Conservation (phyloP, 2,329 filamentous ascomycete genomes). For the Penicillium sp. region DNA sequence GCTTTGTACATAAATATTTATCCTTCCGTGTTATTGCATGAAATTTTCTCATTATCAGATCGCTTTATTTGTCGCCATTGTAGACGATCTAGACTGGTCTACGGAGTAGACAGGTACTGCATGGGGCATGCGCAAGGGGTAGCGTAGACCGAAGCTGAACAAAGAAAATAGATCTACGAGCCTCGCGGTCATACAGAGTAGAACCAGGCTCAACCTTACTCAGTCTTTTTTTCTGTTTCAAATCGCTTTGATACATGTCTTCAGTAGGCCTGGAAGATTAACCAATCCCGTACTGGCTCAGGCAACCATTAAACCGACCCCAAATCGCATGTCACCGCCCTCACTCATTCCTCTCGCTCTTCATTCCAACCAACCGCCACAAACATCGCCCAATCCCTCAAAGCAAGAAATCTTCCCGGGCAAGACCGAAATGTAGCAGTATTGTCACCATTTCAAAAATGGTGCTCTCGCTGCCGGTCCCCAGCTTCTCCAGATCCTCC, state of each 20-base stretch:
- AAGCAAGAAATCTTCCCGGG: neutral
- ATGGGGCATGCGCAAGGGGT: neutral
- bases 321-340: slow-evolving; percentile 7
- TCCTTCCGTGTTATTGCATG: neutral
- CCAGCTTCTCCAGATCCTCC: slow-evolving; percentile 36
- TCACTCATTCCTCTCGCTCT: neutral
- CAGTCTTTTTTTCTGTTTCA: neutral
- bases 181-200: neutral
- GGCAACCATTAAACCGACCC: slow-evolving; percentile 4
- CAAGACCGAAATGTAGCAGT: slow-evolving; percentile 36
- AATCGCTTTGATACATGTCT: neutral
- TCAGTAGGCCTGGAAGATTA: neutral
- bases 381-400: neutral
- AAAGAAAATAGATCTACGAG: neutral
- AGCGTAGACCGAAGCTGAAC: neutral
- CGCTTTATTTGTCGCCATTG: neutral
- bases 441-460: slow-evolving; percentile 26
- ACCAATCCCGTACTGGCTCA: neutral
- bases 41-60: neutral
- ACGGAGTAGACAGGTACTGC: neutral
- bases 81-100: neutral
- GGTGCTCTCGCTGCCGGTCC: slow-evolving; percentile 41
- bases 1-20: slow-evolving; percentile 20
- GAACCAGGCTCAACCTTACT: neutral
- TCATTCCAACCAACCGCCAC: slow-evolving; percentile 5